These are phyloP conservation scores for Cercospora beticola DNA, from an alignment of 2,329 filamentous ascomycete species.

Conservation along the genomic window DNA sequence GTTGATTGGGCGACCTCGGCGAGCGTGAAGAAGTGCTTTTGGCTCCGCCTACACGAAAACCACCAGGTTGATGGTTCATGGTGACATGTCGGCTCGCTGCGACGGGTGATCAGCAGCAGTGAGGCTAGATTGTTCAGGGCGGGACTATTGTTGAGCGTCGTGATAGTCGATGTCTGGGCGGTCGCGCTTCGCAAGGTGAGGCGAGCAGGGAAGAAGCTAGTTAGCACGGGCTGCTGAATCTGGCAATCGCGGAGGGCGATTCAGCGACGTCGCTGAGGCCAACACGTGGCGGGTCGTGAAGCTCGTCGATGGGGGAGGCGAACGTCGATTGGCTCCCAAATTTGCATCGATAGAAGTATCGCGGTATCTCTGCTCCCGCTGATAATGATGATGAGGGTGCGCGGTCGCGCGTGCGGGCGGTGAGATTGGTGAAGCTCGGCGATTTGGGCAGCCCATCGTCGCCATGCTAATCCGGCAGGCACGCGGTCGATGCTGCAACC, in stretches of 20 bases:
- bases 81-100: neutral
- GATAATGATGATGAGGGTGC: neutral
- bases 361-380: neutral
- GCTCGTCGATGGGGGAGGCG: neutral
- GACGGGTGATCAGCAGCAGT: neutral
- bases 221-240: neutral
- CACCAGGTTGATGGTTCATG: neutral
- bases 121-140: neutral
- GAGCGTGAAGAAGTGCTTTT: neutral
- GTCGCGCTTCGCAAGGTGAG: neutral
- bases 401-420: neutral
- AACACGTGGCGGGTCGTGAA: neutral
- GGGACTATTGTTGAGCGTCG: neutral
- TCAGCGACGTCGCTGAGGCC: neutral
- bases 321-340: neutral
- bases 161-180: neutral
- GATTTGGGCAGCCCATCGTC: neutral
- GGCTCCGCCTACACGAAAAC: neutral
- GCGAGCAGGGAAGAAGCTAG: neutral
- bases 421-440: constrained; percentile 1
- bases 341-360: constrained; percentile 1
- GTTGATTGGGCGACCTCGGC: constrained; percentile 1
- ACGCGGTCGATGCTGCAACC: neutral
- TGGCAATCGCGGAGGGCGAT: neutral
- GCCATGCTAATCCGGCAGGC: neutral